Conservation (phyloP, 257 asterid genomes). For the Ilex aquifolium region DNA sequence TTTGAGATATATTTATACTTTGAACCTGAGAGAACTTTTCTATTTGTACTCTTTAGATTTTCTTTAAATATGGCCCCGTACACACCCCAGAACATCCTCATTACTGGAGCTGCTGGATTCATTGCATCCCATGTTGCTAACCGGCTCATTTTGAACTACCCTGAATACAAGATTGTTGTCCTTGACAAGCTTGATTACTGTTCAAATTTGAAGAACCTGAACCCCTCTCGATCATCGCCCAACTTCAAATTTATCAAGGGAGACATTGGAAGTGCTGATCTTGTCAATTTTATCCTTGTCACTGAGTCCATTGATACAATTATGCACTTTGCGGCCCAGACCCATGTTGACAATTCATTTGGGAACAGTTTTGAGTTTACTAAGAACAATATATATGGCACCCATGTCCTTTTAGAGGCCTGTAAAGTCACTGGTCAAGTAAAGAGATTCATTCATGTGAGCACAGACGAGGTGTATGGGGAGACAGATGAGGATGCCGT, state of each 20-base stretch:
- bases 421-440: slow-evolving; percentile 22
- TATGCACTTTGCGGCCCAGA: slow-evolving; percentile 25
- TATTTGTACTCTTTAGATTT: too few relatives aligned
- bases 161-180: slow-evolving; percentile 21
- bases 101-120: slow-evolving; percentile 24
- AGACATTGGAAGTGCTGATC: slow-evolving; percentile 23
- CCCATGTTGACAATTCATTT: slow-evolving; percentile 2
- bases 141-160: slow-evolving; percentile 17
- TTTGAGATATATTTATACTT: too few relatives aligned
- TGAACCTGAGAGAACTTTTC: too few relatives aligned
- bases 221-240: slow-evolving; percentile 16
- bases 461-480: background rate
- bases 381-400: slow-evolving; percentile 22
- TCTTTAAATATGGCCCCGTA: slow-evolving; percentile 5
- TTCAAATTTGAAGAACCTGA: slow-evolving; percentile 21
- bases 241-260: slow-evolving; percentile 25
- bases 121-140: slow-evolving; percentile 26
- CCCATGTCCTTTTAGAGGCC: slow-evolving; percentile 24
- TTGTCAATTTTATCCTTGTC: slow-evolving; percentile 18
- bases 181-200: slow-evolving; percentile 25
- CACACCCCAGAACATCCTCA: slow-evolving; percentile 22
- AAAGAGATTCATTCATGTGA: slow-evolving; percentile 18
- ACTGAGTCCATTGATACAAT: slow-evolving; percentile 24
- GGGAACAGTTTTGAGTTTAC: slow-evolving; percentile 22
- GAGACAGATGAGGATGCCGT: slow-evolving; percentile 24